Evolutionary conservation across 148 eudicot species (phyloP).

Genomic region (Cornus kousa): DNA sequence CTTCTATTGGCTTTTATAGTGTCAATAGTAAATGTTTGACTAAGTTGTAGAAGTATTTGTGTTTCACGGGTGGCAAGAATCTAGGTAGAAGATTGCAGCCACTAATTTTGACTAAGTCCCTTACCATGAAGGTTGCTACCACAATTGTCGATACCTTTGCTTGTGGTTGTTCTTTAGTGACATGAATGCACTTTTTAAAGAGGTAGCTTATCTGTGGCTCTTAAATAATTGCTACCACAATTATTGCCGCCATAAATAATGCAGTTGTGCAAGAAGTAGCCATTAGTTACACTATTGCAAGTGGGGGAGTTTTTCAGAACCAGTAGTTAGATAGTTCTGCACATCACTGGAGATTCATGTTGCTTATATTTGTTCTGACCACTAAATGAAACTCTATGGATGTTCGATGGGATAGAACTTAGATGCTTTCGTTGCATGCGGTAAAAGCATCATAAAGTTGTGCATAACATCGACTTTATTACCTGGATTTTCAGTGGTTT

Average conservation of each 20-base stretch:
- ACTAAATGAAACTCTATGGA: too few relatives aligned
- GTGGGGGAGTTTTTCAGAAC: background rate
- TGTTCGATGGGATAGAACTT: too few relatives aligned
- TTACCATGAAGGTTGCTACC: background rate
- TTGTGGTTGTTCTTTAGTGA: too few relatives aligned
- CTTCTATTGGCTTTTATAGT: background rate
- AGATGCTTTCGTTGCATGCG: too few relatives aligned
- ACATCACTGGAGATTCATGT: background rate
- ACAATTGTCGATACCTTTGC: background rate
- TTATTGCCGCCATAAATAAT: background rate
- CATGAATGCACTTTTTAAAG: too few relatives aligned
- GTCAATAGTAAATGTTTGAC: too few relatives aligned
- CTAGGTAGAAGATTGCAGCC: too few relatives aligned
- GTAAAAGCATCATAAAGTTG: too few relatives aligned
- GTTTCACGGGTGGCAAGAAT: background rate
- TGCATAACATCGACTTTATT: too few relatives aligned
- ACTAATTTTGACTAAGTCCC: background rate
- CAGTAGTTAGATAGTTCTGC: background rate
- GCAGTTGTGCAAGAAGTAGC: background rate
- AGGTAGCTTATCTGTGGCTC: too few relatives aligned
- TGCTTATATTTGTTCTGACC: background rate
- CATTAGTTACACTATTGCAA: background rate
- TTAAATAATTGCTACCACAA: background rate
- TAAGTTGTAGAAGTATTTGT: background rate
- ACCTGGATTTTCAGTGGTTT: too few relatives aligned